phyloP scores from a whole-genome alignment of 1,139 yeast species.

The Saccharomycopsis hybrid region DNA sequence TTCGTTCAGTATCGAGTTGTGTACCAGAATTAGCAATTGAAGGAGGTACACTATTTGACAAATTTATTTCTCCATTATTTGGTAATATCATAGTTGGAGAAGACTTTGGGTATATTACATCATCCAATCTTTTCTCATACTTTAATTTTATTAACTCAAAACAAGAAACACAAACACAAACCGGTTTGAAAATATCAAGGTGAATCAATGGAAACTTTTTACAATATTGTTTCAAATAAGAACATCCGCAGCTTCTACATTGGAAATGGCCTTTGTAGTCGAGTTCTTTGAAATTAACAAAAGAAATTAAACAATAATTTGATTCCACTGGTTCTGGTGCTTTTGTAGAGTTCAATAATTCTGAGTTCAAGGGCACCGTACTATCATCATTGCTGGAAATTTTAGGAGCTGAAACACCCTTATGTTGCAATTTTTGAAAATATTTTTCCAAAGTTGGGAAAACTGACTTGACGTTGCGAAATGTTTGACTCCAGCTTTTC shows the following conservation, averaged over 20 bases:
- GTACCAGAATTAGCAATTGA: no score
- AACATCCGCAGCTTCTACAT: not conserved
- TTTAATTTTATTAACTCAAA: slow-evolving; percentile 2
- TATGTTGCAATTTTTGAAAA: no score
- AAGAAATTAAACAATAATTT: not conserved
- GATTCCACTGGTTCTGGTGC: not conserved
- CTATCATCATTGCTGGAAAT: not conserved
- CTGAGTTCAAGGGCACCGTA: not conserved
- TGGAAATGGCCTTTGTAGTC: no score
- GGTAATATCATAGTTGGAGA: not conserved
- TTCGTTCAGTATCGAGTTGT: no score
- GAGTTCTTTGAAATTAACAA: not conserved
- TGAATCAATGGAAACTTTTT: slow-evolving; percentile 2
- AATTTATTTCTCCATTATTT: no score
- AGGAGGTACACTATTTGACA: no score
- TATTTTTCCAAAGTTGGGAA: not conserved
- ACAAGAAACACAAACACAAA: slow-evolving; percentile 1
- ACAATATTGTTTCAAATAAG: not conserved
- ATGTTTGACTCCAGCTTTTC: not conserved
- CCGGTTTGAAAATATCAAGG: not conserved
- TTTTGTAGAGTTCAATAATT: not conserved
- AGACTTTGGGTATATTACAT: not conserved
- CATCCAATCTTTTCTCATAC: slow-evolving; percentile 3
- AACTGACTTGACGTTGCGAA: not conserved
- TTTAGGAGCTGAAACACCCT: not conserved